A percentile compares a stretch with the other conserved stretches of the same genome.
These are phyloP conservation scores for Bisporella sp. DNA, from an alignment of 2,329 filamentous ascomycete species.

Conservation along the genomic window DNA sequence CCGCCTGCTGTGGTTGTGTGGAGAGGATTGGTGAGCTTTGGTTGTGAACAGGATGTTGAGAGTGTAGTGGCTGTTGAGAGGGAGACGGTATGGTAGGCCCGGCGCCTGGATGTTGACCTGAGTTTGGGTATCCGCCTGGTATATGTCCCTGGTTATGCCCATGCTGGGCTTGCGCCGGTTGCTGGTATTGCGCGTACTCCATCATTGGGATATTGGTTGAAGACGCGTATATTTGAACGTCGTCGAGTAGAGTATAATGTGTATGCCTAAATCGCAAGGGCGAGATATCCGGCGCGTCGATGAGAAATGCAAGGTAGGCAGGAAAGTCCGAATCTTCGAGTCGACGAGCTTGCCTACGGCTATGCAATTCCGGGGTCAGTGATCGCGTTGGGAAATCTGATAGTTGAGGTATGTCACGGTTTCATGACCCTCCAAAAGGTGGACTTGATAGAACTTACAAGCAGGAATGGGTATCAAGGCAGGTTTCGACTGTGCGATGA, in stretches of 20 bases:
- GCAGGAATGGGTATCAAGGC: neutral
- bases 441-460: neutral
- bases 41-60: slow-evolving; percentile 48
- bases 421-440: too few species aligned
- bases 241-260: neutral
- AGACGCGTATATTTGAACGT: neutral
- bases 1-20: slow-evolving; percentile 66
- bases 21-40: slow-evolving; percentile 77
- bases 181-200: slow-evolving; percentile 71
- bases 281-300: neutral
- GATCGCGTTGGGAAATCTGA: neutral
- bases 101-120: slow-evolving; percentile 43
- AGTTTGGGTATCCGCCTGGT: slow-evolving; percentile 54
- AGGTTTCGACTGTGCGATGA: neutral
- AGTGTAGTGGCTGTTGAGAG: slow-evolving; percentile 61
- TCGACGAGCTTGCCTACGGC: neutral
- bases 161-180: slow-evolving; percentile 51
- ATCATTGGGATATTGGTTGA: slow-evolving; percentile 43
- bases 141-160: slow-evolving; percentile 52
- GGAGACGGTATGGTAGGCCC: slow-evolving; percentile 60
- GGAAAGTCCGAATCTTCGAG: neutral
- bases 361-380: neutral
- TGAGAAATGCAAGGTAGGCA: neutral
- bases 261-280: too few species aligned
- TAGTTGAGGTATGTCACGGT: too few species aligned